Evolutionary conservation across 2,329 filamentous ascomycete genomes (phyloP).

Genomic region (Juglanconis oblonga): DNA sequence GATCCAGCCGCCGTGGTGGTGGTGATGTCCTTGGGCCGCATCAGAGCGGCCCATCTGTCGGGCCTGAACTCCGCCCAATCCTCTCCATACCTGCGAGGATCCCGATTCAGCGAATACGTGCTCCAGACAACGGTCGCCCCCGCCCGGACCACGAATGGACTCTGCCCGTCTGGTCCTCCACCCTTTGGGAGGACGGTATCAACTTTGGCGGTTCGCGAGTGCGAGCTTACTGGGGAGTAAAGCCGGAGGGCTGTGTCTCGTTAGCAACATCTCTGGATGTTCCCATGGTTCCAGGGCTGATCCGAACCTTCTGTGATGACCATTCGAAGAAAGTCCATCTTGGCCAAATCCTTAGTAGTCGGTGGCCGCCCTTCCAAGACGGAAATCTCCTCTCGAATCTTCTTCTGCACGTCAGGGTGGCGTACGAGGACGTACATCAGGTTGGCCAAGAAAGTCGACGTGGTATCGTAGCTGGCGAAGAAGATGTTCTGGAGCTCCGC

Average conservation of each 20-base stretch:
- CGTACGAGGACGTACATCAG: conserved; percentile 7
- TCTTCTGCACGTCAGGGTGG: background rate
- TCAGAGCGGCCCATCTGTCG: conserved; percentile 11
- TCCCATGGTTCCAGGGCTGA: background rate
- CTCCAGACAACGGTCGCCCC: conserved; percentile 16
- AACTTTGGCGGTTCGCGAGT: conserved; percentile 9
- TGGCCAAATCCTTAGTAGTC: background rate
- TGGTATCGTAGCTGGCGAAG: conserved; percentile 18
- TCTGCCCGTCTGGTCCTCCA: conserved; percentile 6
- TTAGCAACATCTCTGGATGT: background rate
- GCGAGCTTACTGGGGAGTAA: conserved; percentile 13
- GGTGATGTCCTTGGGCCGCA: background rate
- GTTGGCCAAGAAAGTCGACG: conserved; percentile 14
- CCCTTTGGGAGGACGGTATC: conserved; percentile 12
- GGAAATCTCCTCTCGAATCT: conserved; percentile 9
- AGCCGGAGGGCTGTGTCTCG: conserved; percentile 10
- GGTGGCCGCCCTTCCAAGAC: conserved; percentile 1
- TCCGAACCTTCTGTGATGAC: conserved; percentile 13
- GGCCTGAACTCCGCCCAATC: conserved; percentile 17
- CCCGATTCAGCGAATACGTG: conserved; percentile 17
- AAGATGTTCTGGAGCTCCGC: conserved; percentile 18
- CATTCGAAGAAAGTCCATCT: conserved; percentile 6
- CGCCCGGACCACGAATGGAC: conserved; percentile 8
- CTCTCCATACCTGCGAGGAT: conserved; percentile 9
- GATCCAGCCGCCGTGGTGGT: background rate